Evolutionary conservation across 768 basidiomycete species (phyloP), one percentile per base, ranked within the genome.

Genomic region (Leccinum truebloodii): DNA sequence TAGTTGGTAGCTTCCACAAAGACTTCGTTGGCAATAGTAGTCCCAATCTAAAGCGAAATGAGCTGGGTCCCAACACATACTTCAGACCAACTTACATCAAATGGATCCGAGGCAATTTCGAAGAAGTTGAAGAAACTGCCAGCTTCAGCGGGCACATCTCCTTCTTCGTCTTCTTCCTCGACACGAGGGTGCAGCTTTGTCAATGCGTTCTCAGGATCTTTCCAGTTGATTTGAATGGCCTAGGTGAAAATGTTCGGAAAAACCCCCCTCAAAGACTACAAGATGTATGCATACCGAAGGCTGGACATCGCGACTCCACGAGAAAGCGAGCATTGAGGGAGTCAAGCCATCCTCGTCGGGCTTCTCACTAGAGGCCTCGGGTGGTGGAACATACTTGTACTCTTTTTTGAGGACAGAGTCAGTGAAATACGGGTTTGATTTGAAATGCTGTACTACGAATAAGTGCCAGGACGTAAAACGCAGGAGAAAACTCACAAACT

Each of bases 61-160:
- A 70, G 50, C 9, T 22, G 34, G 35, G 35, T 49, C 32, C 34
- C 52, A 60, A 60, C 10, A 37, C 50, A 30, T 50, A 22, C 35
- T 41, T 44, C 53, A 54, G 52, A 37, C 12, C 24, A 22, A 75
- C 84, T 77, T 71, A 92, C 92, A 64, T 92, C 89, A 62, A 79
- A 83, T 14, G 83, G 81, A 69, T 93, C 92, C 41, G 77, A 69
- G 12, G 80, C 79, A 62, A 80, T 69, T 74, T 90, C 92, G 62
- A 94, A 93, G 70, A 89, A 88, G 77, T 93, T 92, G 83, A 94
- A 94, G 79, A 94, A 92, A 69, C 87, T 91, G 58, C 92, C 92
- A 53, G 81, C 75, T 53, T 94, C 92, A 26, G 83, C 79, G 46
- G 81, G 77, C 56, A 81, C 65, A 34, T 88, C 87, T 26, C 84